A percentile compares a stretch with the other conserved stretches of the same genome.
phyloP scores from a whole-genome alignment of 75 land plant genomes.

The Sequoia sempervirens region DNA sequence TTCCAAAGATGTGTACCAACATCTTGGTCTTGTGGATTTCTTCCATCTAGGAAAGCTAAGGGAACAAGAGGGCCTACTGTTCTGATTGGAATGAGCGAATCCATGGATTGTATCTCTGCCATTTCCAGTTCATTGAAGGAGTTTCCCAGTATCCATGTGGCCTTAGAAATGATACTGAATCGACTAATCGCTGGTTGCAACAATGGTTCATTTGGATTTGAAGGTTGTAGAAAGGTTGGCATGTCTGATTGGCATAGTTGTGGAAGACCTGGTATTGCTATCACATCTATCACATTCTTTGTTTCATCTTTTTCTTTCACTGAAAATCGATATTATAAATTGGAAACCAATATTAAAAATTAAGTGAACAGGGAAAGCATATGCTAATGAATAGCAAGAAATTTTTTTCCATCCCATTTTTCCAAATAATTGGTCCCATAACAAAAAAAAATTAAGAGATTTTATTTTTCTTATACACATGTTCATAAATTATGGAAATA shows the following conservation, averaged over 20 bases:
- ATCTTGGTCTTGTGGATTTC: not conserved
- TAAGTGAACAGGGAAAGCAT: too few species aligned
- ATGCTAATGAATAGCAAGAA: too few species aligned
- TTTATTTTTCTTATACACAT: too few species aligned
- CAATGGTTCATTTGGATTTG: conserved; percentile 18
- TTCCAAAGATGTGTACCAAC: not conserved
- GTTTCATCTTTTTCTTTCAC: too few species aligned
- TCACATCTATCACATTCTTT: not conserved
- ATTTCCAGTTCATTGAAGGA: conserved; percentile 30
- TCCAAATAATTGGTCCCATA: too few species aligned
- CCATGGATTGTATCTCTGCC: not conserved
- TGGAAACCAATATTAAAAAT: too few species aligned
- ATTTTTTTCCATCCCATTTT: too few species aligned
- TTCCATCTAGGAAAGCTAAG: not conserved
- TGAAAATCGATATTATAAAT: not conserved
- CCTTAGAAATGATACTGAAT: conserved; percentile 22
- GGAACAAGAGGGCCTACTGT: conserved; percentile 33
- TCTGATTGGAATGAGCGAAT: conserved; percentile 13
- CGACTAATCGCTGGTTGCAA: conserved; percentile 9
- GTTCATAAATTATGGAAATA: too few species aligned
- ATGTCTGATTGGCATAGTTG: conserved; percentile 35
- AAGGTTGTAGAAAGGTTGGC: conserved; percentile 34
- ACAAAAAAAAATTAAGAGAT: too few species aligned
- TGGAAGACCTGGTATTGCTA: conserved; percentile 46
- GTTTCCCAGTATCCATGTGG: conserved; percentile 46